Base-by-base conservation (phyloP, 2,329 filamentous ascomycete genomes). In the Ophiostoma sp. region DNA sequence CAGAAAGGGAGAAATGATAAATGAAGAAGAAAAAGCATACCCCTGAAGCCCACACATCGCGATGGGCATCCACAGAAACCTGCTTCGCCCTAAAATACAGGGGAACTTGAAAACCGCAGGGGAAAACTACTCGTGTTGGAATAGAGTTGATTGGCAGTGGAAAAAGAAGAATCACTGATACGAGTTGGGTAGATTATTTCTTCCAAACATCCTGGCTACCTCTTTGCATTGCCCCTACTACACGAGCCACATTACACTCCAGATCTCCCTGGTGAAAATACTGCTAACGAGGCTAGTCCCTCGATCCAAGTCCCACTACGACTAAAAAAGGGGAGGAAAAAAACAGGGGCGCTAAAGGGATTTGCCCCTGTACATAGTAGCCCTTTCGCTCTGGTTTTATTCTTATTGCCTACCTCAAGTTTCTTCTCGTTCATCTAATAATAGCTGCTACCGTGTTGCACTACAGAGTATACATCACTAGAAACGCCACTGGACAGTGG, bases 141-240 rank as follows among this genome's bases (percentile, higher is more conserved):
- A 62, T 62, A 62, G 57, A 62, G 57, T 62, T 62, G 35, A 62
- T 57, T 57, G 57, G 23, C 27, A 62, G 57, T 62, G 27, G 57
- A 62, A 62, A 62, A 62, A 60, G 54, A 60, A 20, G 1, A 48
- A 48, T 7, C 6, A 44, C 4, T 1, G 41, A 48, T 48, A 48
- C 44, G 44, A 48, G 44, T 48, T 48, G 7, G 20, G 6, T 20
- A 39, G 3, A 39, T 10, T 31, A 31, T 31, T 31, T 31, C 27
- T 31, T 31, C 27, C 27, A 31, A 31, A 31, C 27, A 1, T 31
- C n/a, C n/a, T 1, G 27, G 13, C 11, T 13, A 41, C 39, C 39
- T 41, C 39, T 41, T 4, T 33, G 57, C 15, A 41, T 8, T 62
- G 15, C 27, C 23, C 23, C 20, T 57, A 15, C 52, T 4, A 10